These are phyloP conservation scores for Aspergillus ochraceoroseus DNA, from an alignment of 2,329 filamentous ascomycete genomes.

Conservation along the genomic window DNA sequence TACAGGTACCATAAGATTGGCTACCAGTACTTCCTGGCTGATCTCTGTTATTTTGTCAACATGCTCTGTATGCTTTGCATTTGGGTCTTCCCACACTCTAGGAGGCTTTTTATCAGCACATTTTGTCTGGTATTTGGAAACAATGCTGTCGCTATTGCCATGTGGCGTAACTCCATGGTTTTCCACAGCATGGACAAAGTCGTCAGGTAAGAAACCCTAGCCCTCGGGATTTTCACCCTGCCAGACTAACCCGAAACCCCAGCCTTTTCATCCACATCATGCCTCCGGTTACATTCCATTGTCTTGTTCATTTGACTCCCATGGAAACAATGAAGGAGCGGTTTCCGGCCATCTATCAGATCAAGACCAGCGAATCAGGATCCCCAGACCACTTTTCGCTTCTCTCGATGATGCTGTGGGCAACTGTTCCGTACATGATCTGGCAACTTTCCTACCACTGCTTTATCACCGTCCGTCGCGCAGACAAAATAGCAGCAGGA, in stretches of 20 bases:
- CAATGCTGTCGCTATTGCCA: slow-evolving; percentile 93
- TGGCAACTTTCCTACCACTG: slow-evolving; percentile 95
- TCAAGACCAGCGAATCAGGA: slow-evolving; percentile 65
- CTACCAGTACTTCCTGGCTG: slow-evolving; percentile 94
- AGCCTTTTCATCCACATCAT: slow-evolving; percentile 99
- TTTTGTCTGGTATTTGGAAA: slow-evolving; percentile 94
- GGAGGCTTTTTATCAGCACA: slow-evolving; percentile 82
- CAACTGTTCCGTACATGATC: slow-evolving; percentile 81
- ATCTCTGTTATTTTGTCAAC: slow-evolving; percentile 98
- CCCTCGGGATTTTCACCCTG: not conserved
- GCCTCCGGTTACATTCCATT: slow-evolving; percentile 91
- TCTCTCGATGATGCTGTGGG: slow-evolving; percentile 85
- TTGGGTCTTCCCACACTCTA: slow-evolving; percentile 86
- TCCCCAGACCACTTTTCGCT: slow-evolving; percentile 75
- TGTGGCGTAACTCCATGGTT: slow-evolving; percentile 98
- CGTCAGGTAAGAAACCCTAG: slow-evolving; percentile 56
- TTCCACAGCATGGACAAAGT: slow-evolving; percentile 99
- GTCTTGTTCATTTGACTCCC: slow-evolving; percentile 76
- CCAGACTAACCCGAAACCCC: not conserved
- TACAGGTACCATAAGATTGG: slow-evolving; percentile 87
- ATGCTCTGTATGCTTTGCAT: slow-evolving; percentile 73
- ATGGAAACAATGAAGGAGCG: slow-evolving; percentile 59
- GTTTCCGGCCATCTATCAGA: slow-evolving; percentile 80
- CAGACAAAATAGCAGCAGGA: slow-evolving; percentile 91
- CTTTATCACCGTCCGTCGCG: slow-evolving; percentile 89